These are phyloP conservation scores for Anastatica hierochuntica DNA, from an alignment of 345 rosid species.

Conservation along the genomic window DNA sequence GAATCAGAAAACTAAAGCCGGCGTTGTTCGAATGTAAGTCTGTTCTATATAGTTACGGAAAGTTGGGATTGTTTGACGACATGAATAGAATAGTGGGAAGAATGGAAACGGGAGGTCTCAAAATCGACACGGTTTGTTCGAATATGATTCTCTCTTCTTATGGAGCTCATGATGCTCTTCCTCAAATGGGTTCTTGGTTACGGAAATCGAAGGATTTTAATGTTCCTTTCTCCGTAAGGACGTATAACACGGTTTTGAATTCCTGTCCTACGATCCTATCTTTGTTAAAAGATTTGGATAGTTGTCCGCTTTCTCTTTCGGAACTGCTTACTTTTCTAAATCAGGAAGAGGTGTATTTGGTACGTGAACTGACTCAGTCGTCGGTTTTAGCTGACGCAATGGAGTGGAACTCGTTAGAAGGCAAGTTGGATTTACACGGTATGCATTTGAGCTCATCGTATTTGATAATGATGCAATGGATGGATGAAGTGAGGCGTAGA, in stretches of 20 bases:
- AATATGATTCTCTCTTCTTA: constrained; percentile 79
- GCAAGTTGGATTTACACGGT: constrained; percentile 80
- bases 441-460: constrained; percentile 69
- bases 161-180: constrained; percentile 48
- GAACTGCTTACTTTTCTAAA: constrained; percentile 40
- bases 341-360: constrained; percentile 40
- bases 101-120: constrained; percentile 43
- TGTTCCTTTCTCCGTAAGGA: constrained; percentile 50
- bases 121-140: constrained; percentile 53
- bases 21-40: constrained; percentile 44
- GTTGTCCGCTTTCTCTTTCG: constrained; percentile 33
- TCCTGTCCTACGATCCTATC: constrained; percentile 47
- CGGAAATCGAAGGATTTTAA: constrained; percentile 35
- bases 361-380: constrained; percentile 39
- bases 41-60: constrained; percentile 57
- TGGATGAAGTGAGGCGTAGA: constrained; percentile 43
- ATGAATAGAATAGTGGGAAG: constrained; percentile 39
- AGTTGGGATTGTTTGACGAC: constrained; percentile 48
- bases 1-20: constrained; percentile 29
- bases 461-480: constrained; percentile 63
- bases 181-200: constrained; percentile 56
- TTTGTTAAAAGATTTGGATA: constrained; percentile 24
- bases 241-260: constrained; percentile 68
- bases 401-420: constrained; percentile 43
- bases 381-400: constrained; percentile 42